Evolutionary conservation across 2,329 filamentous ascomycete genomes (phyloP).

Genomic region (Mycosphaerella sp.): DNA sequence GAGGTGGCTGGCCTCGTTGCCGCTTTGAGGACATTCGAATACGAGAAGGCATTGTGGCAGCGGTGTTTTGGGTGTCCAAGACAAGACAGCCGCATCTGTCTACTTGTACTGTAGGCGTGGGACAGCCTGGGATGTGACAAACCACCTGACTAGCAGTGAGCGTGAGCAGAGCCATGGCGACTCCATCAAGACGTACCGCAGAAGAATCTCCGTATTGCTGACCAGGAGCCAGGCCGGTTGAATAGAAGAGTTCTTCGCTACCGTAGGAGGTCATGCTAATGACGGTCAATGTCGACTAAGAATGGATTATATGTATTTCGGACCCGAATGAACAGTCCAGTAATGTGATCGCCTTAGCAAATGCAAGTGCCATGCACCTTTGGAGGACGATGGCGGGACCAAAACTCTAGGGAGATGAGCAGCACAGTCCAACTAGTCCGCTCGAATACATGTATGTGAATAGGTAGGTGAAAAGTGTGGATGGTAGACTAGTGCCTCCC

Average conservation of each 20-base stretch:
- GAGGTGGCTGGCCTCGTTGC: not conserved
- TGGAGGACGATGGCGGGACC: not conserved
- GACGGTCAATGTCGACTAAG: not conserved
- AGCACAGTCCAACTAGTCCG: not conserved
- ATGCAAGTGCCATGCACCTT: not conserved
- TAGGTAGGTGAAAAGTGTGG: not conserved
- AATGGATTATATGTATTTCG: not conserved
- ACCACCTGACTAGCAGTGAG: not conserved
- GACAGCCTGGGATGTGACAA: not conserved
- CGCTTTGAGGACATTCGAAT: not conserved
- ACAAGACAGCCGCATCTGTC: not conserved
- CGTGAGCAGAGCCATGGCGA: not conserved
- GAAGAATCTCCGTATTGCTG: not conserved
- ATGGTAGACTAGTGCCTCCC: not conserved
- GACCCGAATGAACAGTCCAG: not conserved
- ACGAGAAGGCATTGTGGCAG: not conserved
- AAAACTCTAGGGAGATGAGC: not conserved
- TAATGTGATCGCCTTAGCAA: not conserved
- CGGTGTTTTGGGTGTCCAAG: not conserved
- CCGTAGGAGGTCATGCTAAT: not conserved
- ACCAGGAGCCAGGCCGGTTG: not conserved
- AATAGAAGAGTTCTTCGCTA: not conserved
- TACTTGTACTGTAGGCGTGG: not conserved
- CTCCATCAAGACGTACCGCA: not conserved
- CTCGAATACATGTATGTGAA: not conserved